Conservation (phyloP, 2,329 filamentous ascomycete species). For the Colletotrichum sp. region DNA sequence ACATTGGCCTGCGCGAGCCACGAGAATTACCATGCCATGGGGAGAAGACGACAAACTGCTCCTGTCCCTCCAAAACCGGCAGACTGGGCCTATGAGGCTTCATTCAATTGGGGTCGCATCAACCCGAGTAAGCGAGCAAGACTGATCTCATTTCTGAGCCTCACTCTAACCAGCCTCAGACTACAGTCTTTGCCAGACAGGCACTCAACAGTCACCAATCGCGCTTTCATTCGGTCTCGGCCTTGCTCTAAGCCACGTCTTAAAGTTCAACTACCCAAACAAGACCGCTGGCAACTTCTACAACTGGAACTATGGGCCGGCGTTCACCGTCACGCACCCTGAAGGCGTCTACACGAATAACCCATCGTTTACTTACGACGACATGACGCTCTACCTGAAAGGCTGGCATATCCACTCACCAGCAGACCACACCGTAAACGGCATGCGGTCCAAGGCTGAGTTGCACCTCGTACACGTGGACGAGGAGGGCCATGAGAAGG, state of each 20-base stretch:
- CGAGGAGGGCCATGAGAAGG: slow-evolving; percentile 41
- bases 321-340: slow-evolving; percentile 42
- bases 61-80: not conserved
- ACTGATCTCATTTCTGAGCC: not conserved
- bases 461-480: slow-evolving; percentile 54
- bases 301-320: slow-evolving; percentile 55
- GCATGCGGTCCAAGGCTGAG: slow-evolving; percentile 48
- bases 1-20: slow-evolving; percentile 7
- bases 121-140: slow-evolving; percentile 1
- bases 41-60: not conserved
- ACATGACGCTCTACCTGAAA: slow-evolving; percentile 50
- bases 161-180: not conserved
- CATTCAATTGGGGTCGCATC: slow-evolving; percentile 19
- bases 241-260: slow-evolving; percentile 42
- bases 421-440: slow-evolving; percentile 52
- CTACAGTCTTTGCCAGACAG: slow-evolving; percentile 47
- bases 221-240: slow-evolving; percentile 43
- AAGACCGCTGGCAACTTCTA: slow-evolving; percentile 42
- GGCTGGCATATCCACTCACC: slow-evolving; percentile 59
- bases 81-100: slow-evolving; percentile 21
- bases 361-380: slow-evolving; percentile 48
- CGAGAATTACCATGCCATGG: not conserved
- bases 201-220: slow-evolving; percentile 56
- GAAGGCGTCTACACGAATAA: slow-evolving; percentile 39
- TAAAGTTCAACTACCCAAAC: slow-evolving; percentile 45